A percentile compares a stretch with the other conserved stretches of the same genome.
Conservation (phyloP, 768 basidiomycete species). For the Boletales sp. region DNA sequence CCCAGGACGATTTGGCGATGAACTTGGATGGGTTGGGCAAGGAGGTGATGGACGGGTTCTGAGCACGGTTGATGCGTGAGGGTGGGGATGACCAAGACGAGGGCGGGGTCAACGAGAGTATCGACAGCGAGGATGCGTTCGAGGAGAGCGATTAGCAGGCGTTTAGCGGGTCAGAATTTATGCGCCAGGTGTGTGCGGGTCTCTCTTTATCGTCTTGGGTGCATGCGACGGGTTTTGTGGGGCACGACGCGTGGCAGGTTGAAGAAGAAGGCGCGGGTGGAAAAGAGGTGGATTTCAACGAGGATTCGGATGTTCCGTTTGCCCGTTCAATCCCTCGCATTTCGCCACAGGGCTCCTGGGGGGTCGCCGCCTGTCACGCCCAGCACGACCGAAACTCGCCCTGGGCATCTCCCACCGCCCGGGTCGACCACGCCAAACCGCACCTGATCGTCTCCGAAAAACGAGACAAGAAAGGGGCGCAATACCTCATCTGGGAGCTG, state of each 20-base stretch:
- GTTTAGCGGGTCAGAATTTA: slow-evolving; percentile 59
- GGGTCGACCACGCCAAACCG: slow-evolving; percentile 80
- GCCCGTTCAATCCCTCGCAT: no score
- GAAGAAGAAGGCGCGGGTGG: slow-evolving; percentile 7
- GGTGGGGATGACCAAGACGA: slow-evolving; percentile 39
- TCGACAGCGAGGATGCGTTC: slow-evolving; percentile 81
- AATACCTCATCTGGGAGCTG: slow-evolving; percentile 87
- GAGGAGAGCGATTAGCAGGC: slow-evolving; percentile 80
- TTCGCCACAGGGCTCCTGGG: slow-evolving; percentile 84
- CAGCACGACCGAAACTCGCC: slow-evolving; percentile 73
- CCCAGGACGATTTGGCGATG: slow-evolving; percentile 33
- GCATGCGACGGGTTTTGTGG: not conserved
- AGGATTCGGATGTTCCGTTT: slow-evolving; percentile 41
- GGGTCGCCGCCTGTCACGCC: slow-evolving; percentile 69
- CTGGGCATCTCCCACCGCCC: slow-evolving; percentile 71
- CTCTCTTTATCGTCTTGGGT: slow-evolving; percentile 6
- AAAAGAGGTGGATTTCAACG: slow-evolving; percentile 64
- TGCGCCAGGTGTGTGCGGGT: slow-evolving; percentile 12
- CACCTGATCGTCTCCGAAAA: slow-evolving; percentile 96
- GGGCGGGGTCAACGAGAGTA: slow-evolving; percentile 78
- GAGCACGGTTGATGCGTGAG: slow-evolving; percentile 51
- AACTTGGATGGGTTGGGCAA: slow-evolving; percentile 29
- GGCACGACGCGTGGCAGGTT: no score
- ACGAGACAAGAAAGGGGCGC: slow-evolving; percentile 76
- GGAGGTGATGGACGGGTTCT: slow-evolving; percentile 32